Evolutionary conservation across 129 eudicot genomes (phyloP).

Genomic region (Centaurea solstitialis): DNA sequence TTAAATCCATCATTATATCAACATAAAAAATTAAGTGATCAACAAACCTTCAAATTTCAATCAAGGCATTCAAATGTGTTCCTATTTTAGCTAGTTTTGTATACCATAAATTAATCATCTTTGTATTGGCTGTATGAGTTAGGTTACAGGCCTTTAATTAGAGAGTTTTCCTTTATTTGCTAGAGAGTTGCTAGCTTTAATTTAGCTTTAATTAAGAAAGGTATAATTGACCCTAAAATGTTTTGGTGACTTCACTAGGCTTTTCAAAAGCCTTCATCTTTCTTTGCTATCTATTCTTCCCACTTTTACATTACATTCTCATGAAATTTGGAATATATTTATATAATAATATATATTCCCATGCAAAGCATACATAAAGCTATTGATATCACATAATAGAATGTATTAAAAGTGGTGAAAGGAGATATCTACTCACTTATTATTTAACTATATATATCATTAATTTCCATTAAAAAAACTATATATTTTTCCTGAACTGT

Average conservation of each 20-base stretch:
- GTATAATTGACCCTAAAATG: slow-evolving; percentile 45
- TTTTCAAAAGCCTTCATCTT: slow-evolving; percentile 56
- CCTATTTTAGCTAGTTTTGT: neutral
- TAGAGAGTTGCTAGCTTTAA: no score
- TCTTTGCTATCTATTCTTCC: slow-evolving; percentile 34
- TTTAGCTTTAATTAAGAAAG: slow-evolving; percentile 25
- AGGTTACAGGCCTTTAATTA: neutral
- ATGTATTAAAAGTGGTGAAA: slow-evolving; percentile 39
- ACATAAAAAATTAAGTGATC: neutral
- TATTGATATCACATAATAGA: slow-evolving; percentile 30
- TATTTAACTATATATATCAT: slow-evolving; percentile 6
- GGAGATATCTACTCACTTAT: slow-evolving; percentile 24
- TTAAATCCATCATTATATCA: neutral
- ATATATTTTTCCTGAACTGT: no score
- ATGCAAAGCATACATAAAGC: slow-evolving; percentile 44
- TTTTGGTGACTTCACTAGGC: slow-evolving; percentile 43
- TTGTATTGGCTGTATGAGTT: neutral
- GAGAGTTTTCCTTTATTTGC: no score
- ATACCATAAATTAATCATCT: neutral
- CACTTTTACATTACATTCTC: slow-evolving; percentile 52
- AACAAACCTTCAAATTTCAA: neutral
- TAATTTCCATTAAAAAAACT: no score
- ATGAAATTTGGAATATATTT: slow-evolving; percentile 32
- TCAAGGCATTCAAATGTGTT: neutral
- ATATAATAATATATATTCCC: slow-evolving; percentile 29